Evolutionary conservation across 192 early-diverging fungal genomes (phyloP).

Genomic region (Backusella westeae): DNA sequence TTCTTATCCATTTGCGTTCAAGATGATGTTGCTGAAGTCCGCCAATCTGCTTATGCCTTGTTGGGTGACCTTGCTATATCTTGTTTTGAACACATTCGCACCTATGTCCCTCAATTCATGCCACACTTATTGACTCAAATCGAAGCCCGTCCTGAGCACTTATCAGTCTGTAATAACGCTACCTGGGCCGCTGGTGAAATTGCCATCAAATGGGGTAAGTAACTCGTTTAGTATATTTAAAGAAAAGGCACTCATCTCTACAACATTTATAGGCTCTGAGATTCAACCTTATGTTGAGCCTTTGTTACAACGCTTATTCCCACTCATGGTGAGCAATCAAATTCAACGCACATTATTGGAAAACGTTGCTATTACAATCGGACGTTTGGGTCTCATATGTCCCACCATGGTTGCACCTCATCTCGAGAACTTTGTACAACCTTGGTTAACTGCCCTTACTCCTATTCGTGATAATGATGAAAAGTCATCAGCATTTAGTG

Average conservation of each 20-base stretch:
- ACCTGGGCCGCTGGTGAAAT: constrained; percentile 98
- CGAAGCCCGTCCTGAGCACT: constrained; percentile 66
- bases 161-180: constrained; percentile 97
- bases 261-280: constrained; percentile 45
- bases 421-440: constrained; percentile 77
- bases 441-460: constrained; percentile 80
- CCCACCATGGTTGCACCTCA: constrained; percentile 83
- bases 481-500: constrained; percentile 95
- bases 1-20: constrained; percentile 82
- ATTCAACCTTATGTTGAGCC: constrained; percentile 81
- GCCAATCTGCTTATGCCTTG: constrained; percentile 94
- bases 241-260: not conserved
- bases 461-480: constrained; percentile 92
- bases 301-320: constrained; percentile 82
- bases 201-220: constrained; percentile 71
- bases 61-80: constrained; percentile 96
- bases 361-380: constrained; percentile 97
- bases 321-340: constrained; percentile 66
- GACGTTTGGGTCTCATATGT: constrained; percentile 90
- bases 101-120: constrained; percentile 81
- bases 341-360: constrained; percentile 82
- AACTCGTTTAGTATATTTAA: constrained; percentile 12
- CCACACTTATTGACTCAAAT: constrained; percentile 74
- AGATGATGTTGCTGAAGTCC: constrained; percentile 68
- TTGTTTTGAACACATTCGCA: constrained; percentile 78